These are phyloP conservation scores for Fistulifera solaris DNA, from an alignment of 108 stramenopile species.

Conservation along the genomic window DNA sequence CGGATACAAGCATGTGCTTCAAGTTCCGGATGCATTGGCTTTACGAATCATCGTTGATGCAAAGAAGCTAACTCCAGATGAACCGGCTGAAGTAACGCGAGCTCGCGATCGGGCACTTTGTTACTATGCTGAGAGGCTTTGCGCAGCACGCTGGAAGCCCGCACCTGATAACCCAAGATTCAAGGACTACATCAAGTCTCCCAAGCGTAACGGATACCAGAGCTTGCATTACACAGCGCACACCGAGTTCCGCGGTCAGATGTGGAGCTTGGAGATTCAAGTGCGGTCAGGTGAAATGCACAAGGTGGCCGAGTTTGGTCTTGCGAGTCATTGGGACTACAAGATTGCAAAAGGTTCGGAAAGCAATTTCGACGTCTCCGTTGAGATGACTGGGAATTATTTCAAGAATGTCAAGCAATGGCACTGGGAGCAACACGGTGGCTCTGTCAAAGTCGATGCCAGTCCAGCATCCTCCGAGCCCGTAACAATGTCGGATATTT, in stretches of 20 bases:
- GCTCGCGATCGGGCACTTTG: constrained; percentile 68
- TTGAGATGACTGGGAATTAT: constrained; percentile 21
- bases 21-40: constrained; percentile 76
- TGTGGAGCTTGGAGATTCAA: constrained; percentile 77
- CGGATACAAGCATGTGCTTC: constrained; percentile 41
- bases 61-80: constrained; percentile 36
- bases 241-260: constrained; percentile 38
- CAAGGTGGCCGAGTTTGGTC: constrained; percentile 80
- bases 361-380: constrained; percentile 5
- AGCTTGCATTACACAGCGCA: constrained; percentile 81
- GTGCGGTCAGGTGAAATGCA: constrained; percentile 81
- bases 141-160: constrained; percentile 35
- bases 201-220: constrained; percentile 90
- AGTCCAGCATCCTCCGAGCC: background rate
- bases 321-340: constrained; percentile 79
- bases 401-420: constrained; percentile 56
- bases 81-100: constrained; percentile 39
- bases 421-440: constrained; percentile 37
- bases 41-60: constrained; percentile 67
- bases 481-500: constrained; percentile 2
- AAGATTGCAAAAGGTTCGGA: constrained; percentile 25
- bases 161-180: constrained; percentile 37
- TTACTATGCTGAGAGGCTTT: constrained; percentile 64
- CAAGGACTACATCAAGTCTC: constrained; percentile 84
- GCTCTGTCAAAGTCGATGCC: background rate